Conservation (phyloP, 768 basidiomycete species). For the Crassisporium funariophilum region DNA sequence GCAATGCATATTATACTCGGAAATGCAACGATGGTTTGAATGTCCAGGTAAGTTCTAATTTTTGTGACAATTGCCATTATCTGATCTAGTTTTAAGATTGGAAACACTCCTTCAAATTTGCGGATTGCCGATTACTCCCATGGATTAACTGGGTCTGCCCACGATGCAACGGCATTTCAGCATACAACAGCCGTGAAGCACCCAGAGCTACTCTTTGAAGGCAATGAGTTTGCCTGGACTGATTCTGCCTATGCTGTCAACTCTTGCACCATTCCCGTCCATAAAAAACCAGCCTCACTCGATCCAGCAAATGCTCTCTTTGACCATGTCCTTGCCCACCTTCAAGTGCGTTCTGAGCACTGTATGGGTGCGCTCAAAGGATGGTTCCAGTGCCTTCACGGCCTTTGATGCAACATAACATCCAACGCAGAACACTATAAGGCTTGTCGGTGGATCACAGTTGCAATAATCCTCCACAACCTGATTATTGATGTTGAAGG, state of each 20-base stretch:
- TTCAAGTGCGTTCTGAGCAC: conserved; percentile 34
- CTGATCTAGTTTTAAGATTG: conserved; percentile 2
- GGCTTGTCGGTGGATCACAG: conserved; percentile 28
- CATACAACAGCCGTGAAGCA: background rate
- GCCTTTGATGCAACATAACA: conserved; percentile 26
- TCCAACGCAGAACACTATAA: conserved; percentile 21
- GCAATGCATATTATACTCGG: conserved; percentile 36
- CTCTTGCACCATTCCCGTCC: conserved; percentile 14
- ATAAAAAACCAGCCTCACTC: conserved; percentile 29
- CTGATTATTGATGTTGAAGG: conserved; percentile 34
- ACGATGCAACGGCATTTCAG: conserved; percentile 8
- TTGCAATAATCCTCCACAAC: conserved; percentile 36
- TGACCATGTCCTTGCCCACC: conserved; percentile 21
- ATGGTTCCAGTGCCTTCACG: conserved; percentile 28
- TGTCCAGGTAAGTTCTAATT: conserved; percentile 30
- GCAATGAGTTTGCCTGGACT: conserved; percentile 14
- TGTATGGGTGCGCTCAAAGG: conserved; percentile 34
- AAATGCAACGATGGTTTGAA: conserved; percentile 40
- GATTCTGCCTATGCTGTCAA: conserved; percentile 11
- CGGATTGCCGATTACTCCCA: conserved; percentile 15
- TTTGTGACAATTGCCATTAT: background rate
- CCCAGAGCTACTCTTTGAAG: conserved; percentile 6
- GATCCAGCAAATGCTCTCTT: conserved; percentile 25
- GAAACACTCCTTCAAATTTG: conserved; percentile 6
- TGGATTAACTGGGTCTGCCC: conserved; percentile 8